phyloP scores from a whole-genome alignment of 2,329 filamentous ascomycete species.

The Neofusicoccum umdonicola region DNA sequence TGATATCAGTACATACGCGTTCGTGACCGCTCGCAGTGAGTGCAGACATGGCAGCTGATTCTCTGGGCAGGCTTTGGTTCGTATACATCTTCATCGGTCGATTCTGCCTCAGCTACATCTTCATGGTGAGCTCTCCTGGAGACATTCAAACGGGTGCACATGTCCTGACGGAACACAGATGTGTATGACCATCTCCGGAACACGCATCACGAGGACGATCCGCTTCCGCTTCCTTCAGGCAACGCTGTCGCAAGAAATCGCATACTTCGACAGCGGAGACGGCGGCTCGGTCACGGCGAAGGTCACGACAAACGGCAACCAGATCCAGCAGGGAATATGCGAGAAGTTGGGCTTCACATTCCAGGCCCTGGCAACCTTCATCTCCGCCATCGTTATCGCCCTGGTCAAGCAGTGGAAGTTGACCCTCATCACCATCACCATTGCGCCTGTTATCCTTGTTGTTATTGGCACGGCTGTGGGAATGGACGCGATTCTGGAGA shows the following conservation, averaged over 20 bases:
- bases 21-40: background rate
- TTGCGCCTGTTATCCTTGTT: constrained; percentile 22
- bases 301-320: constrained; percentile 89
- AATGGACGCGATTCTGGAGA: constrained; percentile 37
- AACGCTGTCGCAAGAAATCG: constrained; percentile 64
- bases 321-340: constrained; percentile 82
- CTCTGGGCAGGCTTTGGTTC: constrained; percentile 32
- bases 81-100: constrained; percentile 33
- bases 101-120: constrained; percentile 41
- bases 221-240: constrained; percentile 57
- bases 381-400: constrained; percentile 66
- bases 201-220: constrained; percentile 45
- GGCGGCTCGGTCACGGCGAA: constrained; percentile 83
- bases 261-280: constrained; percentile 60
- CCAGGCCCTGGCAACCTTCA: constrained; percentile 65
- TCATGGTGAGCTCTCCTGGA: constrained; percentile 55
- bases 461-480: constrained; percentile 32
- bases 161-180: background rate
- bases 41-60: background rate
- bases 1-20: constrained; percentile 39
- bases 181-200: constrained; percentile 67
- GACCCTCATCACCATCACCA: constrained; percentile 7
- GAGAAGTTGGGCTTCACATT: constrained; percentile 55
- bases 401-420: constrained; percentile 9
- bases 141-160: background rate